These are phyloP conservation scores for Candida sphagnicola DNA, from an alignment of 805 yeast genomes.

Conservation along the genomic window DNA sequence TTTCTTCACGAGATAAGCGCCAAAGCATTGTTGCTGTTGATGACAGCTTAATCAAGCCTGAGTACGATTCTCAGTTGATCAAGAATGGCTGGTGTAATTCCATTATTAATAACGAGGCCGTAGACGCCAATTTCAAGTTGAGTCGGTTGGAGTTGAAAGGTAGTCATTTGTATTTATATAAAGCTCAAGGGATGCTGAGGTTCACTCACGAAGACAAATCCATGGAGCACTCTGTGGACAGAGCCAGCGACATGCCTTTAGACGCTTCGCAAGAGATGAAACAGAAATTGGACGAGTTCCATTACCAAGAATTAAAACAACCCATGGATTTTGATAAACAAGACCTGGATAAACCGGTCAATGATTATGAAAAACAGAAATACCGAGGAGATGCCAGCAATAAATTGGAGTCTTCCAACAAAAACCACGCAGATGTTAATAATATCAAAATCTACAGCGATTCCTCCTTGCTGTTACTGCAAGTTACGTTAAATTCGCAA, in stretches of 20 bases:
- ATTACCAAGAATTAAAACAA: too few relatives aligned
- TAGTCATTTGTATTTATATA: slow-evolving; percentile 58
- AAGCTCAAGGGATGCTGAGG: slow-evolving; percentile 45
- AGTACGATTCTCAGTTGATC: slow-evolving; percentile 26
- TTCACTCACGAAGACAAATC: slow-evolving; percentile 26
- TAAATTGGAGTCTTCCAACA: too few relatives aligned
- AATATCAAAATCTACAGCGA: neutral
- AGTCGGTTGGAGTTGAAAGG: slow-evolving; percentile 70
- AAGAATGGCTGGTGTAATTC: slow-evolving; percentile 39
- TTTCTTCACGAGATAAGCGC: slow-evolving; percentile 4
- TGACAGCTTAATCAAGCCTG: slow-evolving; percentile 34
- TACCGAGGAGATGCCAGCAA: too few relatives aligned
- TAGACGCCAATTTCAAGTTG: slow-evolving; percentile 39
- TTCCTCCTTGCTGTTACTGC: neutral
- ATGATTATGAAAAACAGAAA: too few relatives aligned
- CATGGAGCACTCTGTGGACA: too few relatives aligned
- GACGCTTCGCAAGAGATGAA: too few relatives aligned
- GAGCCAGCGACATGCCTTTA: too few relatives aligned
- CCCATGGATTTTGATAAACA: too few relatives aligned
- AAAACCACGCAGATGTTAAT: too few relatives aligned
- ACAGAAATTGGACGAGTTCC: too few relatives aligned
- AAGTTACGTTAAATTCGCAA: neutral
- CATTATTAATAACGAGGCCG: slow-evolving; percentile 26
- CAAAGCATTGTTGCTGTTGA: slow-evolving; percentile 21
- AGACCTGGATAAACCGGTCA: too few relatives aligned